phyloP scores from a whole-genome alignment of 306 rosid species.

The Casuarina equisetifolia region DNA sequence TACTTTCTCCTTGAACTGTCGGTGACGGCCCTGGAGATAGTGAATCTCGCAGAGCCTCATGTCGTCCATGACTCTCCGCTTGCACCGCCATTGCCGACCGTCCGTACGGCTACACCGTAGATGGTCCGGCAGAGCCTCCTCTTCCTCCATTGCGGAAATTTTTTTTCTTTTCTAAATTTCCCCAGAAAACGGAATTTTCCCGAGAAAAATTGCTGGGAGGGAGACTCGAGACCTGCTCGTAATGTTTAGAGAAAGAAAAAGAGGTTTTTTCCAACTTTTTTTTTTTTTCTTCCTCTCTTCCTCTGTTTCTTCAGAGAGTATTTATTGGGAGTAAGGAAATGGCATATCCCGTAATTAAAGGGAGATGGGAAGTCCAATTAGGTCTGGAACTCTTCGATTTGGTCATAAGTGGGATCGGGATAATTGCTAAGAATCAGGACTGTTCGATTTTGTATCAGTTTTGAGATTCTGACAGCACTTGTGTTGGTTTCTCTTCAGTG shows the following conservation, averaged over 20 bases:
- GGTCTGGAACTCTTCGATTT: slow-evolving; percentile 41
- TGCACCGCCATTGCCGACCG: slow-evolving; percentile 97
- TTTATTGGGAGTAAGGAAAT: slow-evolving; percentile 29
- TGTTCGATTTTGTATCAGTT: slow-evolving; percentile 22
- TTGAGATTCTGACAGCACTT: slow-evolving; percentile 1
- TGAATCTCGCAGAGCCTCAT: slow-evolving; percentile 93
- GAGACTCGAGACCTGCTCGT: background rate
- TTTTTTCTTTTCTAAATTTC: slow-evolving; percentile 2
- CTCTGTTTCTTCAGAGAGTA: slow-evolving; percentile 21
- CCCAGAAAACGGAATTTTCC: slow-evolving; percentile 30
- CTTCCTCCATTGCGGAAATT: slow-evolving; percentile 34
- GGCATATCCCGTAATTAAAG: slow-evolving; percentile 53
- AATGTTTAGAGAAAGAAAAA: slow-evolving; percentile 2
- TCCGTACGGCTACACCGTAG: slow-evolving; percentile 88
- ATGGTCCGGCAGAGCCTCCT: slow-evolving; percentile 61
- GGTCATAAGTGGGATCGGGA: slow-evolving; percentile 32
- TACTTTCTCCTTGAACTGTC: slow-evolving; percentile 77
- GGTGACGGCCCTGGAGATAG: slow-evolving; percentile 78
- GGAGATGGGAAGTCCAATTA: slow-evolving; percentile 30
- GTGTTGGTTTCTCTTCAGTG: background rate
- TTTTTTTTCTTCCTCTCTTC: background rate
- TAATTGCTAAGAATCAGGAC: slow-evolving; percentile 25
- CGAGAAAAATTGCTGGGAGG: slow-evolving; percentile 25
- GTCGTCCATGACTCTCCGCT: slow-evolving; percentile 67
- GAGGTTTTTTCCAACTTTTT: slow-evolving; percentile 1